Evolutionary conservation across 345 rosid species (phyloP).

Genomic region (Turnera subulata): DNA sequence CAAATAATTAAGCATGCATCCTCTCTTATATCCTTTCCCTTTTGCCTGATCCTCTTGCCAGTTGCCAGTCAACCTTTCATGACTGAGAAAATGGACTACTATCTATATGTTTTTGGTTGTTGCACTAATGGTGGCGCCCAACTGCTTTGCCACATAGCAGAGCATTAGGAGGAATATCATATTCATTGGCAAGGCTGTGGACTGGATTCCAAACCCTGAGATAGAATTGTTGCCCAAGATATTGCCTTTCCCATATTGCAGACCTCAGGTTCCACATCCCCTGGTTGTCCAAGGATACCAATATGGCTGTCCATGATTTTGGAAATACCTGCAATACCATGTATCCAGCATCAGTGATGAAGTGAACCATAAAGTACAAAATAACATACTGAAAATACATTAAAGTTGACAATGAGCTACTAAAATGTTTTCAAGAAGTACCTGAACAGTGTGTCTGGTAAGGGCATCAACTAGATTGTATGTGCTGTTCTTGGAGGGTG

Average conservation of each 20-base stretch:
- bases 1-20: constrained; percentile 10
- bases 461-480: constrained; percentile 75
- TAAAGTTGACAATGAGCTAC: no score
- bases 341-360: no score
- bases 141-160: constrained; percentile 80
- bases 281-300: constrained; percentile 82
- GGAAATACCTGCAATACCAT: constrained; percentile 88
- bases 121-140: constrained; percentile 38
- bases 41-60: constrained; percentile 3
- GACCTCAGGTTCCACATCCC: constrained; percentile 99
- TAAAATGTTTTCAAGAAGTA: no score
- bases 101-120: not conserved
- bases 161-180: constrained; percentile 65
- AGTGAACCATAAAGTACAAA: no score
- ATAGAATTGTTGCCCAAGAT: constrained; percentile 84
- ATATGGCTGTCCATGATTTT: constrained; percentile 72
- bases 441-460: constrained; percentile 89
- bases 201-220: constrained; percentile 64
- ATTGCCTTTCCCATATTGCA: constrained; percentile 81
- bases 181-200: constrained; percentile 62
- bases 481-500: constrained; percentile 39
- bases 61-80: constrained; percentile 39
- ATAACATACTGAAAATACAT: no score
- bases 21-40: not conserved
- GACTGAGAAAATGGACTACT: constrained; percentile 26